Evolutionary conservation across 768 basidiomycete genomes (phyloP).

Genomic region (Clitopilus passeckerianus): DNA sequence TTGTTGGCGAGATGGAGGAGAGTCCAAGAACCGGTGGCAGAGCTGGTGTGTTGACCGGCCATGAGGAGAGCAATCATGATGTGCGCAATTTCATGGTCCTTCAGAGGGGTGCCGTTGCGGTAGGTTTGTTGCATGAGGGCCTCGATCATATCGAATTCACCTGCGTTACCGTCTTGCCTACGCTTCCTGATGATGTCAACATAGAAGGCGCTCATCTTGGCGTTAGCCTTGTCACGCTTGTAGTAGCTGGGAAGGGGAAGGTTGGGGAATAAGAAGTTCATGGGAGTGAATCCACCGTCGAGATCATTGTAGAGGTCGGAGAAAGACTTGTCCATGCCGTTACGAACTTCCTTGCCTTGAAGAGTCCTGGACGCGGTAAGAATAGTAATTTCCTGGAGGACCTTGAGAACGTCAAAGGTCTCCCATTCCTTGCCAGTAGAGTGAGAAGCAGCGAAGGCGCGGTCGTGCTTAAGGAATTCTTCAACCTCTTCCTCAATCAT

Average conservation of each 20-base stretch:
- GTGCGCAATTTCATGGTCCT: slow-evolving; percentile 92
- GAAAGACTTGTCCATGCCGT: slow-evolving; percentile 73
- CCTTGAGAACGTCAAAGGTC: slow-evolving; percentile 64
- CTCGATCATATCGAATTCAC: slow-evolving; percentile 89
- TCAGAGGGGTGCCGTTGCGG: slow-evolving; percentile 69
- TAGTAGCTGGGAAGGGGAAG: slow-evolving; percentile 89
- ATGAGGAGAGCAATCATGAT: slow-evolving; percentile 99
- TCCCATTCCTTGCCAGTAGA: slow-evolving; percentile 77
- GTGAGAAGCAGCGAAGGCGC: slow-evolving; percentile 58
- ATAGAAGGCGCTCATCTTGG: slow-evolving; percentile 93
- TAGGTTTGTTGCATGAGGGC: slow-evolving; percentile 83
- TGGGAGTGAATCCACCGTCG: slow-evolving; percentile 92
- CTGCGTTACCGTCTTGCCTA: slow-evolving; percentile 42
- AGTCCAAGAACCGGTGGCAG: slow-evolving; percentile 87
- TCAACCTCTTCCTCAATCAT: slow-evolving; percentile 78
- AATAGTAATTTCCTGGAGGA: slow-evolving; percentile 87
- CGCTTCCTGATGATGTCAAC: slow-evolving; percentile 79
- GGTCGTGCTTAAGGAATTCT: slow-evolving; percentile 64
- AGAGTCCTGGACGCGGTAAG: slow-evolving; percentile 91
- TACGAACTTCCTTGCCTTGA: slow-evolving; percentile 89
- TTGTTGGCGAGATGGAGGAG: slow-evolving; percentile 82
- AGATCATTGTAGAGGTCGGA: slow-evolving; percentile 82
- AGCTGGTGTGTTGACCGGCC: slow-evolving; percentile 99
- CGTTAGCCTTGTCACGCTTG: slow-evolving; percentile 83
- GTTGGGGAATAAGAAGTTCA: slow-evolving; percentile 95